Base-by-base conservation (phyloP, 345 rosid species). In the Melaleuca alternifolia region DNA sequence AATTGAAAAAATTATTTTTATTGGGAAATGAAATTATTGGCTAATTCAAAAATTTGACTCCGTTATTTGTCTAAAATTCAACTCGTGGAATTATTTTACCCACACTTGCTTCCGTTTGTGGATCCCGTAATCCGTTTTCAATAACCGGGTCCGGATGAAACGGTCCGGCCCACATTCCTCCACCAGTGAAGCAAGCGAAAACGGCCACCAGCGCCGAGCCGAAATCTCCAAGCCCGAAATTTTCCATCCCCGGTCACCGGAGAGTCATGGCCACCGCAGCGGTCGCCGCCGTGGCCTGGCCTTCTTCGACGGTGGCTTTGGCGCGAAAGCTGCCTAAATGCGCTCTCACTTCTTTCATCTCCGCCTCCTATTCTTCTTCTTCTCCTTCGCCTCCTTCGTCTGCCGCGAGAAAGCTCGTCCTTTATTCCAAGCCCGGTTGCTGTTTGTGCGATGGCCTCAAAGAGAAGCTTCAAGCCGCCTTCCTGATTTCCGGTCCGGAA, bases 381-480 rank as follows among this genome's bases (percentile, higher is more conserved):
- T 88, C 94, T 3, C 61, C 87, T 33, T 62, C 88, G 20, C 33
- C 85, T 51, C 37, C 50, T n/a, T 84, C 91, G 6, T 12, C 71
- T 6, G 88, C 86, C 46, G 11, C 93, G 10, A 92, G 94, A 86
- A 94, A 86, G 84, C 93, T 94, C 57, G 90, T 96, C 37, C 94
- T 96, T 30, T 97, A 97, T 90, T 94, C 98, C 9, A 95, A 94
- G 88, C 98, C 98, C 15, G 98, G 95, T 6, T 96, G 99, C 90
- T 96, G 98, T 91, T 93, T 96, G 91, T 97, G 99, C 88, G 99
- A 96, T 89, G 98, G 98, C 59, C 97, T 97, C 89, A 97, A 97
- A 89, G 99, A 96, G 90, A 96, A 94, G 91, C 98, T 94, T 44
- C 88, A 94, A 15, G 94, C 96, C 50, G 96, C 96, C 11, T 97